Conservation (phyloP, 345 rosid genomes). For the Garcia nutans region DNA sequence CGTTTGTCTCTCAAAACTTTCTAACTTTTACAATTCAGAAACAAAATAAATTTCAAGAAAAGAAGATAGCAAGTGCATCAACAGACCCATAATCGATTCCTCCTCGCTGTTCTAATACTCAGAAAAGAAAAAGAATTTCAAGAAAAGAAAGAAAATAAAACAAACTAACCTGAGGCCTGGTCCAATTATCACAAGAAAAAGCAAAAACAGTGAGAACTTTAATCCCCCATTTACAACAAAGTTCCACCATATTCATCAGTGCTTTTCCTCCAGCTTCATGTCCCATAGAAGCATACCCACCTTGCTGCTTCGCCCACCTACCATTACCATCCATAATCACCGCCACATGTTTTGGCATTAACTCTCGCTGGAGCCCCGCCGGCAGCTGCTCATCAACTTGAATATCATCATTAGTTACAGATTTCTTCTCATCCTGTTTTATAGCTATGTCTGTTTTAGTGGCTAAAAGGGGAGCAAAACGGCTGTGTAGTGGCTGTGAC, state of each 20-base stretch:
- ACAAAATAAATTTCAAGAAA: neutral
- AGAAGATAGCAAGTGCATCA: neutral
- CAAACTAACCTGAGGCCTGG: conserved; percentile 66
- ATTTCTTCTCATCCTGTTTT: conserved; percentile 21
- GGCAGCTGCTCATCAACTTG: conserved; percentile 36
- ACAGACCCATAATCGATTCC: too few relatives aligned
- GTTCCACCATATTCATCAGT: conserved; percentile 48
- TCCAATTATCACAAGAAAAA: conserved; percentile 77
- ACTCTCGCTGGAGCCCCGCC: conserved; percentile 41
- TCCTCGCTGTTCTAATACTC: too few relatives aligned
- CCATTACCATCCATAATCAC: conserved; percentile 83
- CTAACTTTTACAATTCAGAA: neutral
- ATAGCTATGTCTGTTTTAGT: conserved; percentile 3
- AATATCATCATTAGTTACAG: neutral
- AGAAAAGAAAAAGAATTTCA: neutral
- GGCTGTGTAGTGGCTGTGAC: neutral
- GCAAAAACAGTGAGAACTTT: conserved; percentile 77
- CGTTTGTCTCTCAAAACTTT: neutral
- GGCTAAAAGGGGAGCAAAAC: neutral
- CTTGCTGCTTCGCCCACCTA: conserved; percentile 64
- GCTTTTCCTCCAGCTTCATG: conserved; percentile 67
- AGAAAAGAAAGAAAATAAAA: neutral
- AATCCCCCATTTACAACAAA: conserved; percentile 61
- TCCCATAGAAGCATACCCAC: conserved; percentile 51
- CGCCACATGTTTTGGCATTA: conserved; percentile 79